These are phyloP conservation scores for Aspergillus sp. DNA, from an alignment of 2,329 filamentous ascomycete species.

Conservation along the genomic window DNA sequence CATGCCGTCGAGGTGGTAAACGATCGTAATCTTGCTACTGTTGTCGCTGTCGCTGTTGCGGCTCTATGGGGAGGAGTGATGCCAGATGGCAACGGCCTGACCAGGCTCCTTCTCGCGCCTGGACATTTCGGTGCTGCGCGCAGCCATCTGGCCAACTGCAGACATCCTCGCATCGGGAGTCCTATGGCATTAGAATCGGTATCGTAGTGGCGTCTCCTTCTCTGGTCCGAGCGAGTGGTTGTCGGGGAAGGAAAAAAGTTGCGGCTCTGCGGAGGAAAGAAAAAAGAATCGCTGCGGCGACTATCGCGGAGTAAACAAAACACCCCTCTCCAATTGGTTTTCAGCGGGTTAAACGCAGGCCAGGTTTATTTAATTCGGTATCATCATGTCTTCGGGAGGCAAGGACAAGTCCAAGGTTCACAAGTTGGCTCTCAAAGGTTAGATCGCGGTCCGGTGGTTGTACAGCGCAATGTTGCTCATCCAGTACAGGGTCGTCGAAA, in stretches of 20 bases:
- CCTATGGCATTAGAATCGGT: constrained; percentile 23
- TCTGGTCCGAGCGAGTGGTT: neutral
- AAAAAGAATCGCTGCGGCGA: constrained; percentile 28
- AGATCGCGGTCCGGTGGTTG: neutral
- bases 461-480: neutral
- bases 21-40: constrained; percentile 9
- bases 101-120: constrained; percentile 18
- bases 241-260: constrained; percentile 9
- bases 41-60: neutral
- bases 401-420: constrained; percentile 79
- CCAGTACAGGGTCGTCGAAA: constrained; percentile 59
- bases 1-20: constrained; percentile 25
- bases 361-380: neutral
- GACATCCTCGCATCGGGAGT: constrained; percentile 41
- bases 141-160: constrained; percentile 40
- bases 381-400: constrained; percentile 35
- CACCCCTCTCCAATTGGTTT: constrained; percentile 3
- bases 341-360: too few relatives aligned
- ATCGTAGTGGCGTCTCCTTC: neutral
- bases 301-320: constrained; percentile 31
- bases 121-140: constrained; percentile 31
- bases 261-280: constrained; percentile 26
- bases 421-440: constrained; percentile 63
- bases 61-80: constrained; percentile 9
- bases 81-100: constrained; percentile 18